Conservation (phyloP, 495 filamentous ascomycete genomes). For the Parathielavia appendiculata region DNA sequence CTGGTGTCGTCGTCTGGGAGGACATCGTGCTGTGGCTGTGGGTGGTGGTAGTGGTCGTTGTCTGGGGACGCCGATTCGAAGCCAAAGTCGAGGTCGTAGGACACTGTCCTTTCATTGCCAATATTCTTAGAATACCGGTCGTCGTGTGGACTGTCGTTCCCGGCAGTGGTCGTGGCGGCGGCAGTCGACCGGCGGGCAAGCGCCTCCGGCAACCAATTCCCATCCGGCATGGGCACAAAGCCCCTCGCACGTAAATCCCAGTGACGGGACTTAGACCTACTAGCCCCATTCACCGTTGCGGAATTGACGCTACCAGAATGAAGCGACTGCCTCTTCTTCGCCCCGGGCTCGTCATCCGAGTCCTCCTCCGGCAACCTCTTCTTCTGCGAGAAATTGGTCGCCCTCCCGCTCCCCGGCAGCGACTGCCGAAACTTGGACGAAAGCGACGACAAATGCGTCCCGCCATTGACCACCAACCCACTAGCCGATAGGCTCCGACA, state of each 20-base stretch:
- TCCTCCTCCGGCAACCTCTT: slow-evolving; percentile 24
- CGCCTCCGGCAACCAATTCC: slow-evolving; percentile 40
- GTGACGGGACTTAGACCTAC: slow-evolving; percentile 27
- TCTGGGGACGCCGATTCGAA: too few relatives aligned
- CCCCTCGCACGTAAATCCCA: slow-evolving; percentile 41
- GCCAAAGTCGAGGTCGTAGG: too few relatives aligned
- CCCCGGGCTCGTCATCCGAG: slow-evolving; percentile 17
- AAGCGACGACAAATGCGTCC: neutral
- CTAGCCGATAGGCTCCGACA: slow-evolving; percentile 26
- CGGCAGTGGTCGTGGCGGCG: neutral
- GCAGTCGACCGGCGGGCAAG: slow-evolving; percentile 26
- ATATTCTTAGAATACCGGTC: too few relatives aligned
- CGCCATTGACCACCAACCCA: slow-evolving; percentile 19
- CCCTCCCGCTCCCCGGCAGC: slow-evolving; percentile 9
- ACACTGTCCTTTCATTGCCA: too few relatives aligned
- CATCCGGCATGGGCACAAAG: slow-evolving; percentile 41
- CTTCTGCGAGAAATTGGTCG: slow-evolving; percentile 25
- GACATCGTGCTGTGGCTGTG: neutral
- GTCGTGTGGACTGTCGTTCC: too few relatives aligned
- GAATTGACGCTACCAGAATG: neutral
- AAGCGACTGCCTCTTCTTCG: slow-evolving; percentile 20
- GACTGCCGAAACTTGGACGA: slow-evolving; percentile 24
- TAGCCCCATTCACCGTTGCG: slow-evolving; percentile 9
- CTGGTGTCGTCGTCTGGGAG: neutral
- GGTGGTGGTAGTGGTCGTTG: neutral